Percentiles rank a stretch among this genome's conserved stretches.
Evolutionary conservation across 495 filamentous ascomycete species (phyloP).

Genomic region (Letharia lupina): DNA sequence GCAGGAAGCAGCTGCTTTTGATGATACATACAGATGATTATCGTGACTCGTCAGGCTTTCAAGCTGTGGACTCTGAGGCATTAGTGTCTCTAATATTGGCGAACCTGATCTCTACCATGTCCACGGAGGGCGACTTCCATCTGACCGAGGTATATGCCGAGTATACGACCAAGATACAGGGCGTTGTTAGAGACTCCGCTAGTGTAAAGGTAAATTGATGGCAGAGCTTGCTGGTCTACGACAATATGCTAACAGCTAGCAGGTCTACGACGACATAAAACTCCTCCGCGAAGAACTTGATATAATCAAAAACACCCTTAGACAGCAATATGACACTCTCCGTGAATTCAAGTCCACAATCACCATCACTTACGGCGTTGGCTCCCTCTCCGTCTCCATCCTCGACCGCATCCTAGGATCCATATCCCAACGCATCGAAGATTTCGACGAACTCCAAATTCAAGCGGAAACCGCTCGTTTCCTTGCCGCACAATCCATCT

Average conservation of each 20-base stretch:
- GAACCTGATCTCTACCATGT: slow-evolving; percentile 27
- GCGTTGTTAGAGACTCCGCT: slow-evolving; percentile 5
- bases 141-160: slow-evolving; percentile 32
- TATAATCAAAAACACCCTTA: slow-evolving; percentile 29
- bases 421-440: slow-evolving; percentile 9
- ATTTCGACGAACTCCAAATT: slow-evolving; percentile 23
- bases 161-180: slow-evolving; percentile 28
- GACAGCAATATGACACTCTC: slow-evolving; percentile 15
- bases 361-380: slow-evolving; percentile 15
- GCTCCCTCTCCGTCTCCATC: slow-evolving; percentile 10
- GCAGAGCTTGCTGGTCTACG: slow-evolving; percentile 30
- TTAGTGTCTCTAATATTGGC: slow-evolving; percentile 30
- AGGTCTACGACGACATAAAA: slow-evolving; percentile 32
- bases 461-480: slow-evolving; percentile 16
- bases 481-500: slow-evolving; percentile 19
- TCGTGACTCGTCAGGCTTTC: slow-evolving; percentile 29
- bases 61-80: slow-evolving; percentile 32
- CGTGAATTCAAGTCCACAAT: slow-evolving; percentile 18
- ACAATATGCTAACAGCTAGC: slow-evolving; percentile 23
- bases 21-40: slow-evolving; percentile 19
- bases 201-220: slow-evolving; percentile 16
- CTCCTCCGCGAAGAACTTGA: slow-evolving; percentile 34
- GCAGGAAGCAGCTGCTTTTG: slow-evolving; percentile 12
- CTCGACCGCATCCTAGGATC: slow-evolving; percentile 17
- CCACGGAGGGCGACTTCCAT: slow-evolving; percentile 21